Conservation (phyloP, 768 basidiomycete species). For the Suillus tomentosus region DNA sequence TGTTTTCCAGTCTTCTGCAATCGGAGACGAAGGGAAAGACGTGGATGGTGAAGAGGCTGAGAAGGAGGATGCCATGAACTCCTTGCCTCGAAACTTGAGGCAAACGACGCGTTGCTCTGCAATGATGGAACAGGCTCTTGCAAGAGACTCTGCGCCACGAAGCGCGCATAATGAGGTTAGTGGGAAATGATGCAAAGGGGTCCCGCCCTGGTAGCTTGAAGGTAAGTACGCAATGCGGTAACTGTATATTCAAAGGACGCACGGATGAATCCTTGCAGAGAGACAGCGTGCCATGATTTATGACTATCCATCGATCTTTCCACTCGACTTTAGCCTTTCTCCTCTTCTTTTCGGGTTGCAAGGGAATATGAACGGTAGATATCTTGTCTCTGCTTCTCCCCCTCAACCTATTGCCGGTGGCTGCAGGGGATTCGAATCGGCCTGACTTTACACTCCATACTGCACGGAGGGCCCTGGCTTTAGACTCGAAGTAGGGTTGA, state of each 20-base stretch:
- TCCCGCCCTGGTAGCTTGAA: conserved; percentile 35
- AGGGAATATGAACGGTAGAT: neutral
- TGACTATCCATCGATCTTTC: conserved; percentile 64
- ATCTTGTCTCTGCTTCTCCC: conserved; percentile 21
- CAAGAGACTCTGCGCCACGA: conserved; percentile 47
- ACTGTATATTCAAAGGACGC: conserved; percentile 22
- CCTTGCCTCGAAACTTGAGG: conserved; percentile 37
- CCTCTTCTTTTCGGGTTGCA: conserved; percentile 23
- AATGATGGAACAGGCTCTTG: conserved; percentile 26
- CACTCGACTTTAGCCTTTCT: conserved; percentile 53
- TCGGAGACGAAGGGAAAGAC: conserved; percentile 30
- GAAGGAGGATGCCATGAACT: neutral
- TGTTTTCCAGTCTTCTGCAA: conserved; percentile 17
- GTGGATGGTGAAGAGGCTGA: conserved; percentile 20
- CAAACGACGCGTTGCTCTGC: conserved; percentile 39
- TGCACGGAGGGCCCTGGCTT: conserved; percentile 52
- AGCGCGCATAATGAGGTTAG: conserved; percentile 44
- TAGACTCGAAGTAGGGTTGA: conserved; percentile 61
- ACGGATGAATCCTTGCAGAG: conserved; percentile 58
- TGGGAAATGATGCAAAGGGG: conserved; percentile 41
- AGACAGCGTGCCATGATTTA: conserved; percentile 55
- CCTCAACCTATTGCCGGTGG: neutral
- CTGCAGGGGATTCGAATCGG: conserved; percentile 28
- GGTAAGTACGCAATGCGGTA: neutral
- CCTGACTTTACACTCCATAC: conserved; percentile 34